Evolutionary conservation across 176 grass and related monocot species (phyloP).

Genomic region (Avena insularis): DNA sequence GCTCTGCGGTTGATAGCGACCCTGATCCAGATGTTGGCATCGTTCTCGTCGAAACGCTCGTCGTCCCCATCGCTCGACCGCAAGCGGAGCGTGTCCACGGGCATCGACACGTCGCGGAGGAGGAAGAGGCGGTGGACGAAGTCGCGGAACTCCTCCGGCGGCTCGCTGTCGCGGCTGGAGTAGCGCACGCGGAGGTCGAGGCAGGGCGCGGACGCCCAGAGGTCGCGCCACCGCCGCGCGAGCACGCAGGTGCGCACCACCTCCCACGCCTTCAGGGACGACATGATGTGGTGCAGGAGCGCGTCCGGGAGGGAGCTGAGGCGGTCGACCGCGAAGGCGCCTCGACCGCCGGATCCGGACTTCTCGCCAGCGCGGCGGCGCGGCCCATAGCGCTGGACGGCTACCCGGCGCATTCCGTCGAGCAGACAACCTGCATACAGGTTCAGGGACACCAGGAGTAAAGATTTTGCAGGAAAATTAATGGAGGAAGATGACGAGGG

Average conservation of each 20-base stretch:
- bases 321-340: constrained; percentile 1
- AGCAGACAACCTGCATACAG: background rate
- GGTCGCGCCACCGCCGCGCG: constrained; percentile 39
- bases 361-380: too few species aligned
- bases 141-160: background rate
- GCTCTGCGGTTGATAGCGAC: constrained; percentile 13
- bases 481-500: background rate
- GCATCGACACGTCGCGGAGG: background rate
- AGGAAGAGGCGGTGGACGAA: constrained; percentile 36
- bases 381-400: background rate
- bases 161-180: background rate
- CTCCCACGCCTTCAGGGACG: constrained; percentile 32
- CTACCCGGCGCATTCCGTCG: background rate
- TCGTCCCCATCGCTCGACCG: background rate
- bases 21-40: constrained; percentile 29
- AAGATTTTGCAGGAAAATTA: background rate
- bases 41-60: background rate
- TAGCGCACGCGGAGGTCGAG: background rate
- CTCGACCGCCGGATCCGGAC: too few species aligned
- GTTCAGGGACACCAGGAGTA: background rate
- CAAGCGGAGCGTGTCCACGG: constrained; percentile 33
- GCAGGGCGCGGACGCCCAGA: constrained; percentile 42
- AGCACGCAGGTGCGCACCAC: constrained; percentile 48
- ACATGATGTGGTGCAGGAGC: constrained; percentile 18
- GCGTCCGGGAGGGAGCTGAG: constrained; percentile 40